Evolutionary conservation across 768 basidiomycete species (phyloP), one percentile per base, ranked within the genome.

Genomic region (Xerocomellus amylosporus): DNA sequence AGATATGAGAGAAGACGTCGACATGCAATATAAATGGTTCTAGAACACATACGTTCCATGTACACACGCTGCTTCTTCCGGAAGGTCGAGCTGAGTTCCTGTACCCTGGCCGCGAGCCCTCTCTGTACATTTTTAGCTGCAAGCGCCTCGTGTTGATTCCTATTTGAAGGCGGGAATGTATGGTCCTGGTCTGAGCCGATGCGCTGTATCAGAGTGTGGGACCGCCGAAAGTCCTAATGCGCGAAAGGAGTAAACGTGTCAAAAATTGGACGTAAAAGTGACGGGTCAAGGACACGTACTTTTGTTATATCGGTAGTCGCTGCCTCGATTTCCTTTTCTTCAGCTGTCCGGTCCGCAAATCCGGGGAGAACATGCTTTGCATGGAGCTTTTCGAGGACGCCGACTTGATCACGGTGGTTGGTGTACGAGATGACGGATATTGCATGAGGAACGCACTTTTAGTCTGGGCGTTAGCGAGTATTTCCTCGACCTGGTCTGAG

Each of bases 11-110:
- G 41, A 54, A 59, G 60, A 49, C 45, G 49, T 55, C 46, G 60
- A 49, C 45, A 51, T 55, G 44, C 42, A 19, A 48, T 19, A 22
- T n/a, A 45, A 33, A 30, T 19, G 43, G 51, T 46, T 45, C 40
- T 36, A 34, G 49, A 54, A 39, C 26, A 81, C 95, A 73, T 69
- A 96, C 97, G 95, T 74, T 97, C 90, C 90, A 99, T 90, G 72
- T 98, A 98, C 31, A 96, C 90, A 55, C 93, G 86, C 73, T 99
- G 97, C 76, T 96, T 98, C 79, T 97, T 98, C 58, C 97, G 84
- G 69, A 99, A 98, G 13, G 85, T 78, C 20, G 87, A 88, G 64
- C 93, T 95, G 49, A 94, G 78, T 63, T 93, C 92, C 75, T 98
- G 97, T 13, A 98, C 84, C 71, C 93, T 93, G 36, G 90, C 93